phyloP scores from a whole-genome alignment of 306 rosid species.

The Inga oerstediana region DNA sequence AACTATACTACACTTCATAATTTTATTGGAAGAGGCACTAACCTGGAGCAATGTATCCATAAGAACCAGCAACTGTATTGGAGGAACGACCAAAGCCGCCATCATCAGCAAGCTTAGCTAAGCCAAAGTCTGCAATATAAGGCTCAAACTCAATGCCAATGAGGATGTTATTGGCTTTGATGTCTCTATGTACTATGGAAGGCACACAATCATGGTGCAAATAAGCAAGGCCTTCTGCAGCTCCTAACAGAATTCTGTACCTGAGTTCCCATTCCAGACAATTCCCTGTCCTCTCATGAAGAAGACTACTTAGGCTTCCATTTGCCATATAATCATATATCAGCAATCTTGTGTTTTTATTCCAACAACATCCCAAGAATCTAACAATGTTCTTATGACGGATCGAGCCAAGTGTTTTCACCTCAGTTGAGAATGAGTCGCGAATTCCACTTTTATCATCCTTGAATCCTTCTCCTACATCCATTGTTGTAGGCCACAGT shows the following conservation, averaged over 20 bases:
- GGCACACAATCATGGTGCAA: constrained; percentile 97
- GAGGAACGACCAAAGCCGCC: constrained; percentile 78
- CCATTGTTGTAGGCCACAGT: constrained; percentile 75
- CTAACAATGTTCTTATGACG: constrained; percentile 94
- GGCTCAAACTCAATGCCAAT: constrained; percentile 95
- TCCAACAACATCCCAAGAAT: constrained; percentile 88
- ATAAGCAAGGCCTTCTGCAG: constrained; percentile 92
- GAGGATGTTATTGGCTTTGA: constrained; percentile 95
- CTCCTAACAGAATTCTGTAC: constrained; percentile 81
- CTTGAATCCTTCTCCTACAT: constrained; percentile 48
- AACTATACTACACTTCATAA: not conserved
- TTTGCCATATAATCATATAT: constrained; percentile 95
- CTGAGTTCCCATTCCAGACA: constrained; percentile 92
- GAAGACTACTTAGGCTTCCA: constrained; percentile 81
- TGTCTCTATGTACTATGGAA: constrained; percentile 93
- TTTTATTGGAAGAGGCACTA: constrained; percentile 30
- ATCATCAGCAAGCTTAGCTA: constrained; percentile 91
- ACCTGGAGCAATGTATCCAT: constrained; percentile 98
- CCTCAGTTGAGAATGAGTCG: constrained; percentile 84
- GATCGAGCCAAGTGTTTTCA: constrained; percentile 80
- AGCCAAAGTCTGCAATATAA: constrained; percentile 93
- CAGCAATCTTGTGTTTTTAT: constrained; percentile 71
- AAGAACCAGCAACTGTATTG: constrained; percentile 95
- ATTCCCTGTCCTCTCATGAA: constrained; percentile 80
- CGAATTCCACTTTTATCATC: constrained; percentile 76